Evolutionary conservation across 495 filamentous ascomycete species (phyloP), one percentile per base, ranked within the genome.

Genomic region (Aspergillus olivimuriae): DNA sequence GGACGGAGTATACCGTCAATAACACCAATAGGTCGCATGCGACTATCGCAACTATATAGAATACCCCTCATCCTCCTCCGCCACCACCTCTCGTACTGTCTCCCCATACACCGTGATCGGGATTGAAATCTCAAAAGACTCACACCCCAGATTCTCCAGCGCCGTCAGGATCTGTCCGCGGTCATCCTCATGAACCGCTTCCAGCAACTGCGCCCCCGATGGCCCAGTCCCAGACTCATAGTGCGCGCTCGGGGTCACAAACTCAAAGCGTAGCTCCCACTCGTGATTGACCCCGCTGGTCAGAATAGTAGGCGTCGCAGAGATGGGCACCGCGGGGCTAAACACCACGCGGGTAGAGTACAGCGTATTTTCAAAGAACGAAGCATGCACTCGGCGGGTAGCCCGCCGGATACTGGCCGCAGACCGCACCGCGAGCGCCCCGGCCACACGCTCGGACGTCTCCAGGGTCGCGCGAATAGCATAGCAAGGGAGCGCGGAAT

Each of bases 261-360:
- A 96, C 63, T 97, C 90, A 39, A 97, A 76, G 1, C 85, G 69
- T 9, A 98, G 60, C 62, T 81, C 83, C 92, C 92, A 98, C 47
- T 84, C 84, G 23, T 90, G 67, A 45, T 78, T 83, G 1, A 98
- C 79, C 3, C 87, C 89, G 37, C 77, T 91, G 1, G 92, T 98
- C 9, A 89, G 73, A 53, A 97, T 92, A 38, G 88, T 85, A 0
- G 92, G 94, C 6, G 89, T 95, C 7, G 86, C 86, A 18, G 70
- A 68, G 14, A 80, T 68, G 1, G 94, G 94, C 24, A 98, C 86
- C 0, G 84, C 83, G 2, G 86, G 85, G 12, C 69, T 79, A 55
- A 96, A 94, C 2, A 84, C 76, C 0, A 91, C 68, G n/a, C 87
- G 73, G 7, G 81, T 72, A 1, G 88, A 77, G 52, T 83, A 94